phyloP scores from a whole-genome alignment of 495 filamentous ascomycete genomes.

The Penicillium cataractarum region DNA sequence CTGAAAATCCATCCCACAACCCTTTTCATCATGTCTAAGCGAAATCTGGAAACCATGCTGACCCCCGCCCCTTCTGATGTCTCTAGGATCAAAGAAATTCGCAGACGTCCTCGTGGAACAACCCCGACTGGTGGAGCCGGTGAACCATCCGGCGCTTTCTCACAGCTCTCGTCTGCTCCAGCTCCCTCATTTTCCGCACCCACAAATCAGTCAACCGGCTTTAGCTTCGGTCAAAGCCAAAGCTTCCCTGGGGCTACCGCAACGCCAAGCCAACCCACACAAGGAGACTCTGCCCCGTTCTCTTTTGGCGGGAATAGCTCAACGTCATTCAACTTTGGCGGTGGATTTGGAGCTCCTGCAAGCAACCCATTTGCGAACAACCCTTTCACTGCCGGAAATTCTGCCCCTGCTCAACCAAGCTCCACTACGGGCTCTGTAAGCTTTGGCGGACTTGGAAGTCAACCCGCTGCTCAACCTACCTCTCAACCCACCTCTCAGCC shows the following conservation, averaged over 20 bases:
- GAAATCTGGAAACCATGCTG: not conserved
- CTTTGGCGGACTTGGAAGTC: slow-evolving; percentile 27
- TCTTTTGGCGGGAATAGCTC: slow-evolving; percentile 40
- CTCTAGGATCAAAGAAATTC: slow-evolving; percentile 42
- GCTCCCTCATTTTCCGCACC: slow-evolving; percentile 35
- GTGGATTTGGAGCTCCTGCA: slow-evolving; percentile 20
- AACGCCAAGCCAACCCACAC: slow-evolving; percentile 29
- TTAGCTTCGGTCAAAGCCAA: slow-evolving; percentile 52
- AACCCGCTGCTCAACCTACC: slow-evolving; percentile 23
- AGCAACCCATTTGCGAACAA: slow-evolving; percentile 48
- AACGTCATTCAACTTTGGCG: slow-evolving; percentile 45
- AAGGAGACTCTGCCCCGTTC: slow-evolving; percentile 40
- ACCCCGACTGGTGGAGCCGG: slow-evolving; percentile 23
- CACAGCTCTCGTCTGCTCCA: slow-evolving; percentile 31
- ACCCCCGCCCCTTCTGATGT: not conserved
- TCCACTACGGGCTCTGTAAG: slow-evolving; percentile 23
- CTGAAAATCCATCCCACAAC: not conserved
- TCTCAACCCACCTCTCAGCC: slow-evolving; percentile 21
- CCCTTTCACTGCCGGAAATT: slow-evolving; percentile 21
- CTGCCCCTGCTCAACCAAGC: slow-evolving; percentile 25
- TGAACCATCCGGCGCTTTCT: slow-evolving; percentile 25
- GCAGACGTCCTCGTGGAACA: slow-evolving; percentile 34
- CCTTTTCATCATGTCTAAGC: slow-evolving; percentile 5
- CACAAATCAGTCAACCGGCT: slow-evolving; percentile 39
- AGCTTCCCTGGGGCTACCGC: slow-evolving; percentile 48